phyloP scores from a whole-genome alignment of 345 rosid species.

The Citrus hindsii region DNA sequence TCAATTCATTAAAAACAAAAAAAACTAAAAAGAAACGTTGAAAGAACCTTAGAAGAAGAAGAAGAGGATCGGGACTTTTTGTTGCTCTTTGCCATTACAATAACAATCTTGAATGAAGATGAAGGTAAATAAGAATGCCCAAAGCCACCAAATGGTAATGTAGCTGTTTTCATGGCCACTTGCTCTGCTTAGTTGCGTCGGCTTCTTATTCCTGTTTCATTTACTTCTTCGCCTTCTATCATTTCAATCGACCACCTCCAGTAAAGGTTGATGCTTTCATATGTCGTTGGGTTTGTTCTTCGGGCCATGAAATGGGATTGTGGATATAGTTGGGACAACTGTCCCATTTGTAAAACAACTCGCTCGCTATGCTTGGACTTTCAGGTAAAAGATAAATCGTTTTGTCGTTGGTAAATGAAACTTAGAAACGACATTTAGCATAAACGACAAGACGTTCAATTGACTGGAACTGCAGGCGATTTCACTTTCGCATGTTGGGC shows the following conservation, averaged over 20 bases:
- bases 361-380: too few relatives aligned
- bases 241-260: background rate
- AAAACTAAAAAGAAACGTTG: too few relatives aligned
- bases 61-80: too few relatives aligned
- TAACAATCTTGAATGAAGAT: conserved; percentile 5
- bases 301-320: background rate
- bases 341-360: too few relatives aligned
- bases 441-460: background rate
- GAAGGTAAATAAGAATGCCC: conserved; percentile 12
- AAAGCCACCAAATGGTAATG: background rate
- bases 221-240: background rate
- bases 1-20: too few relatives aligned
- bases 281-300: background rate
- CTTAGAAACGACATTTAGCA: too few relatives aligned
- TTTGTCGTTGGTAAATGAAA: background rate
- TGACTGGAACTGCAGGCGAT: background rate
- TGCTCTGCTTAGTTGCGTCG: background rate
- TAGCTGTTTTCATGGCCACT: conserved; percentile 9
- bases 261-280: background rate
- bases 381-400: background rate
- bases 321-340: conserved; percentile 1
- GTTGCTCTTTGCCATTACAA: too few relatives aligned
- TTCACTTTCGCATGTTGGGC: too few relatives aligned
- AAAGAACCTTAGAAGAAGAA: too few relatives aligned
- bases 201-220: background rate